Evolutionary conservation across 495 filamentous ascomycete genomes (phyloP), one percentile per base, ranked within the genome.

Genomic region (Podospora comata): DNA sequence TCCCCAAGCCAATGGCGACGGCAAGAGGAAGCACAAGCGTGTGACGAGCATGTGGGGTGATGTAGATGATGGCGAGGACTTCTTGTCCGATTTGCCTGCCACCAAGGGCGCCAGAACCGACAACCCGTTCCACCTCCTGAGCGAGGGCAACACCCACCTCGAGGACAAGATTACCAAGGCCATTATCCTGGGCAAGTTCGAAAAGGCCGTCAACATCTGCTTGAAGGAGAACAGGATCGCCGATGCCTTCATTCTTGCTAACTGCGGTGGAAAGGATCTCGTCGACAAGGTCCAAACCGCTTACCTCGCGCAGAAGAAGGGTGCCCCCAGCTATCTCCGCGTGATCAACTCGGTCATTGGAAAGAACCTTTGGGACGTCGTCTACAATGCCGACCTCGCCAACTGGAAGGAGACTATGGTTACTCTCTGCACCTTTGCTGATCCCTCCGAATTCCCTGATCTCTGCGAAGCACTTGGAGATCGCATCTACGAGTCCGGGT

Each of bases 401-500:
- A 91, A 94, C 79, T 99, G 95, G 95, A 98, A 94, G 80, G 95
- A 98, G 78, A 88, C 95, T 13, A 94, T 98, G 92, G 93, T 91
- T 30, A 90, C 92, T 2, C 84, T 99, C 32, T 98, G 95, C 85
- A 97, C 94, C 15, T 97, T 94, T 77, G 94, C 94, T 13, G 89
- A 95, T 62, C 88, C 91, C 55, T 85, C 88, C 65, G 95, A 98
- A 72, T 99, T 98, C 77, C 85, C 92, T 32, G 96, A 98, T 73
- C 87, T 99, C n/a, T 97, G 93, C 73, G 95, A 98, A 75, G 92
- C 93, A 56, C 86, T 99, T 18, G 95, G 95, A 69, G 95, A 99
- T 76, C 88, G 95, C 28, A 85, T 99, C 62, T 85, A 91, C 67
- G 94, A 99, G 73, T 84, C 88, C 18, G 86, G 84, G 44, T 81